A percentile compares a stretch with the other conserved stretches of the same genome.
phyloP scores from a whole-genome alignment of 2,329 filamentous ascomycete species.

The Nothopassalora personata region DNA sequence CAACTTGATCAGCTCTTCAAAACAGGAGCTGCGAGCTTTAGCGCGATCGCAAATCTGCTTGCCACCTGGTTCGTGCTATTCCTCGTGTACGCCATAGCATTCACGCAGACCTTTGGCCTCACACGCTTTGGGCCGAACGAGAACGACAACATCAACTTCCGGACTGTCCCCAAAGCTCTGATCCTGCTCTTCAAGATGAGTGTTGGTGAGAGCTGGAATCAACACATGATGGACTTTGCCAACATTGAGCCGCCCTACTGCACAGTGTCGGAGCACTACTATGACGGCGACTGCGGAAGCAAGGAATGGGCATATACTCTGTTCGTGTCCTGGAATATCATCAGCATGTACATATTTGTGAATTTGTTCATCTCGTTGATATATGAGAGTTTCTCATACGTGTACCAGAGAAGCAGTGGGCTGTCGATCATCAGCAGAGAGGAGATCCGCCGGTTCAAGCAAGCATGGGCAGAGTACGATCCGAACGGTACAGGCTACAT shows the following conservation, averaged over 20 bases:
- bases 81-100: slow-evolving; percentile 89
- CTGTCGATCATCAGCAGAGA: slow-evolving; percentile 84
- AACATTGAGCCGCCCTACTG: slow-evolving; percentile 74
- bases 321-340: slow-evolving; percentile 96
- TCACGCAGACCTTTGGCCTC: slow-evolving; percentile 92
- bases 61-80: slow-evolving; percentile 98
- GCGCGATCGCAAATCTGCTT: slow-evolving; percentile 82
- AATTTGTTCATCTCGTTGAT: slow-evolving; percentile 97
- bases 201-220: slow-evolving; percentile 92
- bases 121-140: slow-evolving; percentile 77
- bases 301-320: slow-evolving; percentile 78
- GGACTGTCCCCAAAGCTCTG: slow-evolving; percentile 86
- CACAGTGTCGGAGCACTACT: slow-evolving; percentile 66
- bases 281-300: slow-evolving; percentile 88
- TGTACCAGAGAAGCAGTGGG: slow-evolving; percentile 94
- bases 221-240: slow-evolving; percentile 94
- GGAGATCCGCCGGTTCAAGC: slow-evolving; percentile 93
- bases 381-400: slow-evolving; percentile 98
- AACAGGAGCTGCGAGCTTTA: slow-evolving; percentile 88
- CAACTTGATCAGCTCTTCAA: slow-evolving; percentile 98
- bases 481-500: slow-evolving; percentile 89
- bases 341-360: slow-evolving; percentile 99
- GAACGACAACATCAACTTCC: slow-evolving; percentile 78
- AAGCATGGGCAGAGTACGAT: slow-evolving; percentile 95
- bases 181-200: slow-evolving; percentile 91